Evolutionary conservation across 352 stramenopile species (phyloP).

Genomic region (Pythium apleroticum): DNA sequence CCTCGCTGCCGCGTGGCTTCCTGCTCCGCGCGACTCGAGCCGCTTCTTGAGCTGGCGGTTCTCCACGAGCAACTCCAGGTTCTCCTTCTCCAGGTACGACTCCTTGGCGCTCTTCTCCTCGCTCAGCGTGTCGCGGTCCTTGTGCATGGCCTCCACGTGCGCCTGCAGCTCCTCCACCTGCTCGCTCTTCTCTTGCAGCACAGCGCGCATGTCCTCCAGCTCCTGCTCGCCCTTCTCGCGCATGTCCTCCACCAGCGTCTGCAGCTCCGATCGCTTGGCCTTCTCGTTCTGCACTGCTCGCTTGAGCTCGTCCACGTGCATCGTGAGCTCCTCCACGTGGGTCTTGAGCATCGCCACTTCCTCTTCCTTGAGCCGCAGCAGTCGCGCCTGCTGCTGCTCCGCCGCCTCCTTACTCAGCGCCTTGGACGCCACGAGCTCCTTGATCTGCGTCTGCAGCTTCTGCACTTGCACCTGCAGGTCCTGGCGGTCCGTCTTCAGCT

Average conservation of each 20-base stretch:
- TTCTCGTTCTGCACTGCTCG: conserved; percentile 37
- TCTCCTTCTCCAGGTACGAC: conserved; percentile 67
- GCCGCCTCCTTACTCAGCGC: conserved; percentile 26
- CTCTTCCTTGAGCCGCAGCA: conserved; percentile 43
- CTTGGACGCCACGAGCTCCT: conserved; percentile 16
- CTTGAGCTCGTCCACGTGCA: conserved; percentile 44
- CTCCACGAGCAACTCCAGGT: conserved; percentile 62
- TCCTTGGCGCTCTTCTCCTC: conserved; percentile 39
- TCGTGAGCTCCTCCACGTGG: conserved; percentile 43
- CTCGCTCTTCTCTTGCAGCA: conserved; percentile 50
- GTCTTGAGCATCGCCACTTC: conserved; percentile 40
- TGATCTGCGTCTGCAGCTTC: conserved; percentile 16
- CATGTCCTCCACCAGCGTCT: conserved; percentile 30
- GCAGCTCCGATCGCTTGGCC: conserved; percentile 37
- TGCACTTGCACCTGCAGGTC: conserved; percentile 48
- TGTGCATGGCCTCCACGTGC: conserved; percentile 30
- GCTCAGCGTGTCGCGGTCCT: conserved; percentile 31
- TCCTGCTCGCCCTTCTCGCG: conserved; percentile 57
- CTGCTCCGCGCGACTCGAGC: conserved; percentile 30
- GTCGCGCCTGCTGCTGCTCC: conserved; percentile 26
- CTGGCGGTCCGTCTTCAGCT: conserved; percentile 58
- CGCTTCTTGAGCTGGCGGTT: conserved; percentile 57
- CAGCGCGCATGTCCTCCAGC: conserved; percentile 45
- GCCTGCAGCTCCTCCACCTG: conserved; percentile 42
- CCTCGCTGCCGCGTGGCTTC: not conserved